Conservation (phyloP, 148 eudicot genomes). For the Amaranthus palmeri region DNA sequence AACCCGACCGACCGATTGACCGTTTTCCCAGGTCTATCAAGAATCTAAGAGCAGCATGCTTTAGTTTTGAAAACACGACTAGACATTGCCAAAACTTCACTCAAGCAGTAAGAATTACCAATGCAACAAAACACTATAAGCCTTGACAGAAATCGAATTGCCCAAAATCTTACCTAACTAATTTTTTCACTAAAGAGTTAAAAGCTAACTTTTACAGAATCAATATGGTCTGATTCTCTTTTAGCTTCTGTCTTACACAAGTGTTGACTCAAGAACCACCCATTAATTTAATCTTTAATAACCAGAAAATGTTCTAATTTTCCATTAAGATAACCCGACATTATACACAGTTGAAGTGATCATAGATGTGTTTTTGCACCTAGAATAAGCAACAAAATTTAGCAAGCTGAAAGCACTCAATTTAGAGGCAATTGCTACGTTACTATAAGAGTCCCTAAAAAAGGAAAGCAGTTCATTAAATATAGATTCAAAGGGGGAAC, state of each 20-base stretch:
- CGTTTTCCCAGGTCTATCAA: no score
- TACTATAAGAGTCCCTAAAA: background rate
- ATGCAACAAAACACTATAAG: no score
- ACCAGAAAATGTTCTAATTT: background rate
- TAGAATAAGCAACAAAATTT: background rate
- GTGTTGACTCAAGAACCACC: background rate
- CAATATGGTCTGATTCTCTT: background rate
- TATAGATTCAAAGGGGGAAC: background rate
- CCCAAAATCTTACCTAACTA: background rate
- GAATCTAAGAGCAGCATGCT: no score
- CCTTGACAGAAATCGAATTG: background rate
- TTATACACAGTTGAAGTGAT: background rate
- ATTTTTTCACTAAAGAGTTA: background rate
- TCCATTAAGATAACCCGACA: background rate
- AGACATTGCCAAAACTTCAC: no score
- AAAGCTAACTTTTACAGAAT: background rate
- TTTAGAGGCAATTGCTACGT: background rate
- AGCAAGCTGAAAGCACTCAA: background rate
- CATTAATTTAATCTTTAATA: background rate
- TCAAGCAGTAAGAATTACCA: no score
- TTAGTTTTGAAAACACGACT: no score
- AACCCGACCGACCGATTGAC: no score
- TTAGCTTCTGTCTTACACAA: background rate
- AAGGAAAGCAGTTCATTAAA: background rate
- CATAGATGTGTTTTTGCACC: background rate